These are phyloP conservation scores for Lipomyces mesembrius DNA, from an alignment of 805 yeast genomes.

Conservation along the genomic window DNA sequence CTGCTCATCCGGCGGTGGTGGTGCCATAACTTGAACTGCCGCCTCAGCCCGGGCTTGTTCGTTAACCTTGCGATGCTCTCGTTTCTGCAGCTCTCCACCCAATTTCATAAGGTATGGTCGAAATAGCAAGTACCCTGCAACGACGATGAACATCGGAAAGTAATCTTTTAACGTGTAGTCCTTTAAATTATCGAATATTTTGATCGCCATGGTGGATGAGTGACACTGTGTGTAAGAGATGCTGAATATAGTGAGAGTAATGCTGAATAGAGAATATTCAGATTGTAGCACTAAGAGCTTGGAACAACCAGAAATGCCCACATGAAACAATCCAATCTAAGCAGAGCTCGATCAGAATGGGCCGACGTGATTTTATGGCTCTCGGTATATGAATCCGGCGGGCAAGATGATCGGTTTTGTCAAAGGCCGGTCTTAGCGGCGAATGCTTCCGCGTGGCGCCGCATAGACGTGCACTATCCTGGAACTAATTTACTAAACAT, in stretches of 20 bases:
- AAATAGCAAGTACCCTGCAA: conserved; percentile 38
- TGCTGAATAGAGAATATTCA: not conserved
- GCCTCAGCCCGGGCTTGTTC: conserved; percentile 18
- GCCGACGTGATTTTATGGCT: not conserved
- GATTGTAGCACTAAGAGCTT: not conserved
- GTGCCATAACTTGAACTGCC: conserved; percentile 27
- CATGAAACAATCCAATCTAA: not conserved
- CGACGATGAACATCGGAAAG: conserved; percentile 33
- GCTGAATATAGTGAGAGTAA: no score
- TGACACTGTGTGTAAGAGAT: not conserved
- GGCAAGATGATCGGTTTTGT: no score
- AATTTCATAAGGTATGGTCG: conserved; percentile 37
- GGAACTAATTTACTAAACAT: not conserved
- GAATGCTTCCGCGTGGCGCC: not conserved
- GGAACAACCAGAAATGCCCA: not conserved
- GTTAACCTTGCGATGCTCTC: conserved; percentile 27
- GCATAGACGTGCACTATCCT: not conserved
- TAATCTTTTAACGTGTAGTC: conserved; percentile 28
- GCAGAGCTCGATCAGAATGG: not conserved
- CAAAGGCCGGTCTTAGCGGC: not conserved
- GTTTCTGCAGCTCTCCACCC: conserved; percentile 34
- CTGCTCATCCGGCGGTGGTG: conserved; percentile 31
- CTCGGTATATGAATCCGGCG: not conserved
- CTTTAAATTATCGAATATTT: conserved; percentile 18
- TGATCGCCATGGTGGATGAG: not conserved